Base-by-base conservation (phyloP, 345 rosid species). In the Acer campestre region DNA sequence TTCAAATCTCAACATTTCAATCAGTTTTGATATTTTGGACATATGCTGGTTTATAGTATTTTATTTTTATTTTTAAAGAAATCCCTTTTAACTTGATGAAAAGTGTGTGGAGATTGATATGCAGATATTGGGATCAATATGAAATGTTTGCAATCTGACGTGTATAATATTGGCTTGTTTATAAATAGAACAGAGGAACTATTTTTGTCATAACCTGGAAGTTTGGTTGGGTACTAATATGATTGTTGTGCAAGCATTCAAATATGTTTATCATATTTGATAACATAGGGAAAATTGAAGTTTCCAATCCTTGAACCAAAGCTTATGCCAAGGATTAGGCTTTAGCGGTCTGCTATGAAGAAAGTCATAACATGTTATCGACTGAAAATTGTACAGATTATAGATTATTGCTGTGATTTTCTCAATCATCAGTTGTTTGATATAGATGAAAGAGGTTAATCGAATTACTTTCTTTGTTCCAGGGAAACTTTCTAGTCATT, bases 401-500 rank as follows among this genome's bases (percentile, higher is more conserved):
- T 74, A 25, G 46, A n/a, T 51, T 66, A 16, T n/a, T 70, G 8
- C n/a, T 55, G 40, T 31, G 62, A 53, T 12, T 29, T 12, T 73
- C 35, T 48, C 48, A 10, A n/a, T 31, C 14, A n/a, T 46, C 40
- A 63, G 13, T 67, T 20, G 61, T 40, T 67, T 78, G 44, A 53
- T 14, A 51, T 17, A 4, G 10, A 61, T 65, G 29, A 55, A 25
- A 55, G 53, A 55, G 53, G 59, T 53, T 35, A 64, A 59, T 29
- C 20, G 13, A 14, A 20, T 17, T 29, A 18, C 67, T 48, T 11
- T 53, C 3, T 77, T 74, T 46, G 53, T 42, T 79, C 76, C 80
- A 80, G 84, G 69, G 40, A 55, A 63, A 78, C 40, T 1, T 46
- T 76, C 42, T 63, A 25, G 68, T 23, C 22, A 10, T 13, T 73